phyloP scores from a whole-genome alignment of 768 basidiomycete genomes.

The Pleurotus eryngii region DNA sequence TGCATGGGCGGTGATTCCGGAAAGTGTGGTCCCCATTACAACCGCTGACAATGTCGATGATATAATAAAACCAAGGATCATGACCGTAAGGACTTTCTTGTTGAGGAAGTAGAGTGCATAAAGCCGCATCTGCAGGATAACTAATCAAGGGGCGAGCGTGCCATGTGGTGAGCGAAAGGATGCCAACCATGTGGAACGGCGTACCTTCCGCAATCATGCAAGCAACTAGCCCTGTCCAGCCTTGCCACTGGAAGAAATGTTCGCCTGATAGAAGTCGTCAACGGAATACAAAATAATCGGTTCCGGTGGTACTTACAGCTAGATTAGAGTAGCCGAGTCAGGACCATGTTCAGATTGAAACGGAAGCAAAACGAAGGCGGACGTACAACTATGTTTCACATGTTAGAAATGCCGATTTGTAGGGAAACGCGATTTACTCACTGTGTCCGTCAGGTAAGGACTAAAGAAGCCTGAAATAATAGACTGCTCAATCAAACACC shows the following conservation, averaged over 20 bases:
- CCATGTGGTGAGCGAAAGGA: conserved; percentile 7
- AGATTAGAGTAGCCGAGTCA: conserved; percentile 1
- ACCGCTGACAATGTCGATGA: conserved; percentile 37
- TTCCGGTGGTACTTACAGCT: conserved; percentile 15
- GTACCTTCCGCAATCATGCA: conserved; percentile 55
- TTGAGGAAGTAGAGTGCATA: conserved; percentile 58
- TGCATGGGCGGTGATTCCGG: conserved; percentile 26
- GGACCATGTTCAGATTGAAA: background rate
- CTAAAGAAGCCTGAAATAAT: conserved; percentile 39
- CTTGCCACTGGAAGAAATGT: conserved; percentile 56
- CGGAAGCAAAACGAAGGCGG: background rate
- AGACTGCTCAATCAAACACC: conserved; percentile 1
- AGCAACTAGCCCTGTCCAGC: conserved; percentile 53
- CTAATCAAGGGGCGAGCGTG: conserved; percentile 23
- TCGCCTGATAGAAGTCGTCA: conserved; percentile 25
- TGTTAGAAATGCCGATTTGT: conserved; percentile 1
- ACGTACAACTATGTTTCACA: conserved; percentile 29
- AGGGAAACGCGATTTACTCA: conserved; percentile 20
- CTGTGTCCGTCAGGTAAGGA: conserved; percentile 32
- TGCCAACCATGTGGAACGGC: background rate
- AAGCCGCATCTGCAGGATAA: conserved; percentile 60
- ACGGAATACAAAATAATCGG: background rate
- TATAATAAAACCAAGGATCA: conserved; percentile 38
- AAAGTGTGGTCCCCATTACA: conserved; percentile 45
- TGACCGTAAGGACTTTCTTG: conserved; percentile 45